Percentiles rank a stretch among this genome's conserved stretches.
Evolutionary conservation across 2,329 filamentous ascomycete species (phyloP).

Genomic region (Pseudocercospora cruenta): DNA sequence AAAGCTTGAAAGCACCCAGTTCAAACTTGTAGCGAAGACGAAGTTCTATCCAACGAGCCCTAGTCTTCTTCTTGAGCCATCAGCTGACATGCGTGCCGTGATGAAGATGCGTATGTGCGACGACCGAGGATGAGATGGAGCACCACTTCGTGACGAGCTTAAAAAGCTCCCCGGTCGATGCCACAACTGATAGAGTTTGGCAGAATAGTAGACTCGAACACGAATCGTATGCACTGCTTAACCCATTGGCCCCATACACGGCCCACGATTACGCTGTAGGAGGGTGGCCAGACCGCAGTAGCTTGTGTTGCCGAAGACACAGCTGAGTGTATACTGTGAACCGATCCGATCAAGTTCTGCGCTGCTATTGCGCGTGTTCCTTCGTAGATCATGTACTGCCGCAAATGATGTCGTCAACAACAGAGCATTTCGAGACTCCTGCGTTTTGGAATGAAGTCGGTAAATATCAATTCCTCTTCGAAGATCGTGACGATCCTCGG

Average conservation of each 20-base stretch:
- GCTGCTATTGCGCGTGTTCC: not conserved
- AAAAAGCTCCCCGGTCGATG: not conserved
- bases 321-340: not conserved
- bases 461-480: not conserved
- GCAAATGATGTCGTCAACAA: not conserved
- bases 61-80: not conserved
- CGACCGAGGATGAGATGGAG: not conserved
- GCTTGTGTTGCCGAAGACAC: not conserved
- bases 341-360: not conserved
- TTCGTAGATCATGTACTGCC: not conserved
- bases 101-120: not conserved
- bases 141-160: not conserved
- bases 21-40: not conserved
- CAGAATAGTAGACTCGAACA: not conserved
- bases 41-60: not conserved
- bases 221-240: not conserved
- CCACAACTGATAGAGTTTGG: not conserved
- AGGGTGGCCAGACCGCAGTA: not conserved
- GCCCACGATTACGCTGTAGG: not conserved
- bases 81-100: not conserved
- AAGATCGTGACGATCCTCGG: not conserved
- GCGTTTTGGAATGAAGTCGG: not conserved
- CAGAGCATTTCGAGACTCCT: not conserved
- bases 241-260: not conserved
- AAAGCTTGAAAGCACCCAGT: not conserved